A percentile compares a stretch with the other conserved stretches of the same genome.
Conservation (phyloP, 257 asterid genomes). For the Fraxinus excelsior region DNA sequence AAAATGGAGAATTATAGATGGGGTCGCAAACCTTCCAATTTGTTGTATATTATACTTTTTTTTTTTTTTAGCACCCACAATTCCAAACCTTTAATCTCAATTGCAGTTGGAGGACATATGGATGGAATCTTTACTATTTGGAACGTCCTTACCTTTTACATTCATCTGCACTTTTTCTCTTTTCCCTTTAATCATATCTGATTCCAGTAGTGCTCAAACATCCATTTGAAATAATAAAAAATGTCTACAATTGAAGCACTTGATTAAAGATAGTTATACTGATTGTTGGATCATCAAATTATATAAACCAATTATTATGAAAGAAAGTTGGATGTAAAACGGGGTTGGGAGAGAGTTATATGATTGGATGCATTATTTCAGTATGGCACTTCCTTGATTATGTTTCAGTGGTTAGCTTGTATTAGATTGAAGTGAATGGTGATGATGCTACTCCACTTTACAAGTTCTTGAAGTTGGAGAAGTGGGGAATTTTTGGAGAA, state of each 20-base stretch:
- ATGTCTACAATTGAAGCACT: neutral
- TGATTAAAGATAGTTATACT: neutral
- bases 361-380: neutral
- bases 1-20: too few species aligned
- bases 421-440: constrained; percentile 81
- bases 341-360: neutral
- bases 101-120: too few species aligned
- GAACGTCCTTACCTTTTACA: too few species aligned
- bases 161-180: neutral
- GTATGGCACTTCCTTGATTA: neutral
- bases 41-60: too few species aligned
- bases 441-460: constrained; percentile 60
- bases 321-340: neutral
- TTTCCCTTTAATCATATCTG: neutral
- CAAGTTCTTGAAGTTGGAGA: constrained; percentile 76
- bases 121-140: too few species aligned
- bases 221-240: neutral
- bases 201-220: neutral
- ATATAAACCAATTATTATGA: neutral
- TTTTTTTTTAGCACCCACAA: too few species aligned
- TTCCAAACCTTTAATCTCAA: too few species aligned
- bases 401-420: constrained; percentile 14
- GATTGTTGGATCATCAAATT: neutral
- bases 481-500: constrained; percentile 80
- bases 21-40: too few species aligned